A percentile compares a stretch with the other conserved stretches of the same genome.
Conservation (phyloP, 768 basidiomycete genomes). For the Filobasidium wieringae region DNA sequence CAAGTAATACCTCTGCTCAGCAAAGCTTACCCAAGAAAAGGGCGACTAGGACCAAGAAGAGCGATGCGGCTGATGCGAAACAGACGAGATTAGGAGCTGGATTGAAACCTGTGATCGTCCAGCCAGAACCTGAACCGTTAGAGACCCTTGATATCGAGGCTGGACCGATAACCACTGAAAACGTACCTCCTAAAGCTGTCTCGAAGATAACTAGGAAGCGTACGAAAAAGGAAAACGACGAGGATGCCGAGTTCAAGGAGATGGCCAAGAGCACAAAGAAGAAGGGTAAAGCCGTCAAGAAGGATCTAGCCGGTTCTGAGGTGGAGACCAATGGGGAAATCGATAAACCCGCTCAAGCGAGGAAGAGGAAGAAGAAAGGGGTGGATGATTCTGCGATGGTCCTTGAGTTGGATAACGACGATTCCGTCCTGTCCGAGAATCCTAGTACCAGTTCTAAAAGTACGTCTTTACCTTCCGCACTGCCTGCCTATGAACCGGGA, state of each 20-base stretch:
- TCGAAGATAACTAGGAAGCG: not conserved
- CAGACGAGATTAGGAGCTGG: constrained; percentile 1
- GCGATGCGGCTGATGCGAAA: not conserved
- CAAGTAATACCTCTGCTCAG: not conserved
- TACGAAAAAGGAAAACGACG: constrained; percentile 5
- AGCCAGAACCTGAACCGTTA: not conserved
- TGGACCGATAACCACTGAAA: not conserved
- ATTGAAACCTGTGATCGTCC: not conserved
- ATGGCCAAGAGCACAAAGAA: constrained; percentile 7
- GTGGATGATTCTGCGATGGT: not conserved
- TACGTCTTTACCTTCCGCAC: too few species aligned
- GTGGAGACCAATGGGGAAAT: not conserved
- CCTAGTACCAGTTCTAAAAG: not conserved
- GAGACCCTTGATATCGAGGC: not conserved
- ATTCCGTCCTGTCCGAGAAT: not conserved
- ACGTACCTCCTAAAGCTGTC: not conserved
- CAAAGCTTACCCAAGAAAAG: not conserved
- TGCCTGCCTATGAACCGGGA: too few species aligned
- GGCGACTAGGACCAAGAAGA: not conserved
- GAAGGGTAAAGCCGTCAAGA: not conserved
- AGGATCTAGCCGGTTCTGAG: too few species aligned
- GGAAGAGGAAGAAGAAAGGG: not conserved
- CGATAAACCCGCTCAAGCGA: too few species aligned
- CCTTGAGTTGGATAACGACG: not conserved
- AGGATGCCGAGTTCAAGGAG: constrained; percentile 13